Evolutionary conservation across 2,329 filamentous ascomycete genomes (phyloP), one percentile per base, ranked within the genome.

Genomic region (Nakataea oryzae): DNA sequence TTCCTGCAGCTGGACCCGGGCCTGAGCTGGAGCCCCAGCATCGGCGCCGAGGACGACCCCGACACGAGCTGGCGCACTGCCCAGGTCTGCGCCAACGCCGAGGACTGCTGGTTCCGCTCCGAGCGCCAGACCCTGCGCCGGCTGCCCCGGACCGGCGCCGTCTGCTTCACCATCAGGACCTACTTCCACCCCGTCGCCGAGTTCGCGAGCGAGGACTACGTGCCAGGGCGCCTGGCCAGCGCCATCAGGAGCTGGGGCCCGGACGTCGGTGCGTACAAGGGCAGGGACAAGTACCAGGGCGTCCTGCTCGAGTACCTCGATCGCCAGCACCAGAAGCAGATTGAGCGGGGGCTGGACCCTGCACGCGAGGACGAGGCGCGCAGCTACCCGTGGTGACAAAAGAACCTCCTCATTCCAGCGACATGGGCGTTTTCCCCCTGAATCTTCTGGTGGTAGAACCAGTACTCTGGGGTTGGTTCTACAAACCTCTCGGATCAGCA

Each of bases 1-100:
- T 96, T 96, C 76, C 82, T 96, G 65, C 91, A 96, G 74, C 90
- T 95, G 1, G 91, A 96, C 69, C 89, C 92, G 62, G 74, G 81
- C 6, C 77, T 96, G 1, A 78, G 88, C 0, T 96, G 91, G 91
- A 90, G 86, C 63, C 76, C 79, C 69, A 90, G 85, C 68, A 93
- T 96, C 66, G 91, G 91, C 0, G 68, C 75, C 21, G 91, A 96
- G 73, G 89, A 96, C 70, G 74, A 75, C 1, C 74, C 77, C 0
- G 78, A 78, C 0, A 82, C 86, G 2, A 86, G 86, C 55, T 96
- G 91, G 91, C 84, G 81, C 69, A 90, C 87, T 4, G 89, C 90
- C 1, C 83, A 90, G 73, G 90, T 90, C 75, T 81, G 91, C 69
- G 84, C 82, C 61, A 85, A 87, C 0, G 83, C 96, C 64, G 75